These are phyloP conservation scores for Ceratobasidium sp. DNA, from an alignment of 1,284 basidiomycete genomes.

Conservation along the genomic window DNA sequence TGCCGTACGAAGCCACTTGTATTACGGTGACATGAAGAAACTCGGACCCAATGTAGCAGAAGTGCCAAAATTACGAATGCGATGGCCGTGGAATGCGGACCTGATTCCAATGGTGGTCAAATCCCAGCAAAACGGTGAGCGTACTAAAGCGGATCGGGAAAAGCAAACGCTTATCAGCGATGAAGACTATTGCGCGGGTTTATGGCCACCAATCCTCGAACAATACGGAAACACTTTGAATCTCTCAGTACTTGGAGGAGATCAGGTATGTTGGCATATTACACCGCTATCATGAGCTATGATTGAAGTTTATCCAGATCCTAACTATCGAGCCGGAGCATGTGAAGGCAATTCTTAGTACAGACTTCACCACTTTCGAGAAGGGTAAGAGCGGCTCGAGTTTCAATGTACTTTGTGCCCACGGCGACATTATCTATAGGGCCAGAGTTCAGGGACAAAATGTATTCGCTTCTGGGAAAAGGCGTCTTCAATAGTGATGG, in stretches of 20 bases:
- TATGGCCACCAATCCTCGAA: neutral
- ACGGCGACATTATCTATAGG: too few relatives aligned
- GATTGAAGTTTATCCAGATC: too few relatives aligned
- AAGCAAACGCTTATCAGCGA: neutral
- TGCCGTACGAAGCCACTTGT: neutral
- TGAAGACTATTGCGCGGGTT: conserved; percentile 11
- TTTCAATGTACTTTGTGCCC: too few relatives aligned
- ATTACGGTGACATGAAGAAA: conserved; percentile 7
- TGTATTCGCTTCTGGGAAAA: conserved; percentile 29
- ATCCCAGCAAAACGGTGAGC: neutral
- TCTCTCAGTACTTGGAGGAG: conserved; percentile 7
- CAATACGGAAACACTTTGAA: conserved; percentile 11
- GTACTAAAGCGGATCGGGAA: neutral
- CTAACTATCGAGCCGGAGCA: conserved; percentile 13
- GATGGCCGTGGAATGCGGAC: conserved; percentile 18
- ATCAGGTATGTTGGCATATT: too few relatives aligned
- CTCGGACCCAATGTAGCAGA: conserved; percentile 29
- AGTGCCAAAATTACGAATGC: neutral
- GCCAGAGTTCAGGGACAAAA: neutral
- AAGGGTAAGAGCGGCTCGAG: too few relatives aligned
- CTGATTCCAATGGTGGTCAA: neutral
- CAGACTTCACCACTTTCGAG: conserved; percentile 18
- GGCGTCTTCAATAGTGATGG: conserved; percentile 42
- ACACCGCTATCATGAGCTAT: too few relatives aligned
- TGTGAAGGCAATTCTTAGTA: conserved; percentile 19